Evolutionary conservation across 768 basidiomycete genomes (phyloP), one percentile per base, ranked within the genome.

Genomic region (Grammothele lineata): DNA sequence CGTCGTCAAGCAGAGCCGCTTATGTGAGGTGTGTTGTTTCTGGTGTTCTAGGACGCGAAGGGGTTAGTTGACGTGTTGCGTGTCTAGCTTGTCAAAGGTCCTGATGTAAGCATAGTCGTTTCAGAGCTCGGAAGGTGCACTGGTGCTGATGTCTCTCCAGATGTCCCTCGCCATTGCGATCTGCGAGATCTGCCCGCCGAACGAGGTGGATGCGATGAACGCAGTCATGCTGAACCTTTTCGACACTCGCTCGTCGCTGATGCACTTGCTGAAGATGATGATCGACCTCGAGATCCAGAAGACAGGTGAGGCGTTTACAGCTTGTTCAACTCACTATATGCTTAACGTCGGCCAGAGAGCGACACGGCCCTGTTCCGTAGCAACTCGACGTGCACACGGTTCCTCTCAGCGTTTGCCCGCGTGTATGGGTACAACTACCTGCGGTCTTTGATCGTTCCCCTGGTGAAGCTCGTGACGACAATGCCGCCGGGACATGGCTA

Each of bases 401-500:
- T 97, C 48, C 68, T 96, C 37, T 90, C 90, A 5, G 80, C 83
- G 2, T 94, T 94, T 57, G 90, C 89, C 3, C 83, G 76, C 60
- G 80, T 87, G n/a, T 90, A 93, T 51, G 94, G 93, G 4, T 96
- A 95, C 64, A 83, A 84, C 47, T 96, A 95, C 63, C 71, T 96
- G n/a, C 78, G 92, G 17, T 79, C 75, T 37, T 73, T 94, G 19
- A 77, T 95, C 37, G 70, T 76, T 35, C 90, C 92, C 3, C 71
- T 95, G 24, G 75, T 96, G 53, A 77, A 83, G 54, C 78, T 77
- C 18, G 87, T 96, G 77, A 66, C 75, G 5, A 70, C 77, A 5
- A 76, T 88, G 65, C 88, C 91, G 2, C 61, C 79, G 6, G 89
- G 84, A 9, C 80, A 80, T 46, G 79, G 80, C 1, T 92, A 87